These are phyloP conservation scores for Mycena rebaudengoi DNA, from an alignment of 768 basidiomycete species.

Conservation along the genomic window DNA sequence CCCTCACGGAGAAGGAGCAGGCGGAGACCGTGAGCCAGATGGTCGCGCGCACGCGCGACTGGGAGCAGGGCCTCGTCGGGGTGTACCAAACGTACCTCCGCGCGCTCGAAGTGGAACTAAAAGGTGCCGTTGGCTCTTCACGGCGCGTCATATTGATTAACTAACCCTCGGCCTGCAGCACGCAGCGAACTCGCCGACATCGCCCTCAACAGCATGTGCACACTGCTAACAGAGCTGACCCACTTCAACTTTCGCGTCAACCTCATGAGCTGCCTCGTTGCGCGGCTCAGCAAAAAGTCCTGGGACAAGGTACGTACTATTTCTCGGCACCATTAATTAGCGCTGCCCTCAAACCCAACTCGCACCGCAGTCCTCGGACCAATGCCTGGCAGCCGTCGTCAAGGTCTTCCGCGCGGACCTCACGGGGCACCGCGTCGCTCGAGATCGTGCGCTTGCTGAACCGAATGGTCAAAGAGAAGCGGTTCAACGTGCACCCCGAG, in stretches of 20 bases:
- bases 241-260: constrained; percentile 98
- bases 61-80: constrained; percentile 91
- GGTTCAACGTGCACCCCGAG: constrained; percentile 89
- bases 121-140: constrained; percentile 57
- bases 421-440: constrained; percentile 82
- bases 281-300: constrained; percentile 80
- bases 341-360: constrained; percentile 19
- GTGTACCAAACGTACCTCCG: constrained; percentile 92
- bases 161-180: constrained; percentile 47
- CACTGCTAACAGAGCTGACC: constrained; percentile 79
- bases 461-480: constrained; percentile 94
- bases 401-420: constrained; percentile 84
- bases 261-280: constrained; percentile 88
- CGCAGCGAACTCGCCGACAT: constrained; percentile 72
- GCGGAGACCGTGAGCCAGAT: constrained; percentile 94
- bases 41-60: constrained; percentile 89
- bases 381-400: constrained; percentile 84
- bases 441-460: constrained; percentile 91
- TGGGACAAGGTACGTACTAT: constrained; percentile 82
- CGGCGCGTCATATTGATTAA: no score
- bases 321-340: constrained; percentile 14
- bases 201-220: constrained; percentile 88
- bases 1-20: constrained; percentile 90
- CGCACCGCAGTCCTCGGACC: constrained; percentile 74
- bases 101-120: constrained; percentile 85